Evolutionary conservation across 257 asterid species (phyloP).

Genomic region (Solanum medicagineum): DNA sequence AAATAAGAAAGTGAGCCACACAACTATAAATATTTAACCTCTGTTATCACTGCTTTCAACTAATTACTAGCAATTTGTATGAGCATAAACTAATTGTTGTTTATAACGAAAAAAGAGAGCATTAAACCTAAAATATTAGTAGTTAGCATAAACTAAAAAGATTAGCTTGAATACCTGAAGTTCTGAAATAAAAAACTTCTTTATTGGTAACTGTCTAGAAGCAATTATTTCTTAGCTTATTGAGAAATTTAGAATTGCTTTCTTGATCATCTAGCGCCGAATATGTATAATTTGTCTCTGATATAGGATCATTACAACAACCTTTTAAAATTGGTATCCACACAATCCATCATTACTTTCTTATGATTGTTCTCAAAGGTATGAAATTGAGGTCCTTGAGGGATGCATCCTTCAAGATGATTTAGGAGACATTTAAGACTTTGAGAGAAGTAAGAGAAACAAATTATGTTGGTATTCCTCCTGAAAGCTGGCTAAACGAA

Average conservation of each 20-base stretch:
- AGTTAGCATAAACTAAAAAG: not conserved
- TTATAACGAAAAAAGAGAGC: too few species aligned
- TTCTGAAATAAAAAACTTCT: not conserved
- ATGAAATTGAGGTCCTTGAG: not conserved
- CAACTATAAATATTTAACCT: too few species aligned
- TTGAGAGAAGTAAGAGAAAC: not conserved
- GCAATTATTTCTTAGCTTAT: not conserved
- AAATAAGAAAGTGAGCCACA: too few species aligned
- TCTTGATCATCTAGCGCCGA: not conserved
- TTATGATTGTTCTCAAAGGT: not conserved
- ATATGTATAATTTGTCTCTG: not conserved
- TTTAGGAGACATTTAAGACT: not conserved
- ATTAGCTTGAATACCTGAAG: too few species aligned
- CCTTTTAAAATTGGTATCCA: not conserved
- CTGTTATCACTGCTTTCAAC: too few species aligned
- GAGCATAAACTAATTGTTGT: too few species aligned
- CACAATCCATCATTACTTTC: not conserved
- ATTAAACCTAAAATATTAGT: too few species aligned
- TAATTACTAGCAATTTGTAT: too few species aligned
- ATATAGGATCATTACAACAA: not conserved
- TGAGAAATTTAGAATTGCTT: not conserved
- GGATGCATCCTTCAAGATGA: not conserved
- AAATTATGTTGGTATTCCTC: not conserved
- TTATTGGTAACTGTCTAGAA: not conserved
- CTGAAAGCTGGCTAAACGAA: not conserved